These are phyloP conservation scores for Boletus vinaceobasis DNA, from an alignment of 768 basidiomycete genomes.

Conservation along the genomic window DNA sequence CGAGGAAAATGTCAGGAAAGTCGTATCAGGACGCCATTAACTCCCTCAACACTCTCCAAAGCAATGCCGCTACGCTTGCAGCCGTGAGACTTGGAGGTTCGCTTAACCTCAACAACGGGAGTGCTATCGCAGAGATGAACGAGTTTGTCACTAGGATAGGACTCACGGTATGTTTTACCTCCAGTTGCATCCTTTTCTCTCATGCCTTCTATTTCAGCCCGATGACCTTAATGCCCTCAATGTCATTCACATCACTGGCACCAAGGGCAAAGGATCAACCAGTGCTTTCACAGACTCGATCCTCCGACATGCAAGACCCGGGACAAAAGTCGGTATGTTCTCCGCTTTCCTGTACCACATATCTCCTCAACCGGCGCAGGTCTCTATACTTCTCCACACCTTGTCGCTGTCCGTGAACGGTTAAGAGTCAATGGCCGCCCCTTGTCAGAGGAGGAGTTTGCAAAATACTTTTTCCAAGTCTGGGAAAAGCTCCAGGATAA, in stretches of 20 bases:
- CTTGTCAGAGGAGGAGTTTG: conserved; percentile 82
- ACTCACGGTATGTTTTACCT: conserved; percentile 58
- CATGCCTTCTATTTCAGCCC: conserved; percentile 45
- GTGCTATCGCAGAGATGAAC: conserved; percentile 83
- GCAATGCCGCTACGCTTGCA: conserved; percentile 90
- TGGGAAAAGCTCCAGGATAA: conserved; percentile 83
- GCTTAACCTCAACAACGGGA: conserved; percentile 47
- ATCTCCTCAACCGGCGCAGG: conserved; percentile 43
- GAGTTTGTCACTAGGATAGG: conserved; percentile 88
- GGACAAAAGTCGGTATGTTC: conserved; percentile 75
- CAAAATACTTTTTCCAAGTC: conserved; percentile 92
- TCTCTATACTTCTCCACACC: conserved; percentile 94
- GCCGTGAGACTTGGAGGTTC: conserved; percentile 60
- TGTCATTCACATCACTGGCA: conserved; percentile 95
- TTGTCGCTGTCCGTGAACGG: conserved; percentile 92
- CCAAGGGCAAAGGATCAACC: conserved; percentile 98
- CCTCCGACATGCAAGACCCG: conserved; percentile 67
- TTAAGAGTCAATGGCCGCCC: conserved; percentile 92
- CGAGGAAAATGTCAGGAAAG: conserved; percentile 47
- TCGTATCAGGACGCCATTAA: conserved; percentile 74
- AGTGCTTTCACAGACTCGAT: conserved; percentile 91
- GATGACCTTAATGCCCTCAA: conserved; percentile 83
- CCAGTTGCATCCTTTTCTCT: conserved; percentile 4
- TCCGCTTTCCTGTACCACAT: not conserved
- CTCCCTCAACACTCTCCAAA: conserved; percentile 76